Conservation (phyloP, 371 early-diverging fungal species). For the Syncephalastrum racemosum region DNA sequence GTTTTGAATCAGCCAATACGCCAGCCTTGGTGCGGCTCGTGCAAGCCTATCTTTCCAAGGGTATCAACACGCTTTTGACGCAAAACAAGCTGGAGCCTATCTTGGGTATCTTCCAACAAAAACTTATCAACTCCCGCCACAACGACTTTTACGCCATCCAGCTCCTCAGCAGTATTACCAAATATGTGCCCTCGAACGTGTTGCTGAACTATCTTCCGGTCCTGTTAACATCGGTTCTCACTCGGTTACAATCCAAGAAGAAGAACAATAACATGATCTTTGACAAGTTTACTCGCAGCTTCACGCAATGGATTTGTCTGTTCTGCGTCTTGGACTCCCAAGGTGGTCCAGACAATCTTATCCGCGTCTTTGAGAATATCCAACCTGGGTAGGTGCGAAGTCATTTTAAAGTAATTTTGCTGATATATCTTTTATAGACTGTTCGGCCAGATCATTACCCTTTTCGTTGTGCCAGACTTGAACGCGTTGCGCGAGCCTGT, state of each 20-base stretch:
- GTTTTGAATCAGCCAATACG: slow-evolving; percentile 68
- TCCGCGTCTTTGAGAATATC: slow-evolving; percentile 74
- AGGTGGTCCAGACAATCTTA: slow-evolving; percentile 63
- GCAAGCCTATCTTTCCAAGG: slow-evolving; percentile 80
- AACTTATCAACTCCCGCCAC: slow-evolving; percentile 80
- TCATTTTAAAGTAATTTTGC: neutral
- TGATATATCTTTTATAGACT: slow-evolving; percentile 36
- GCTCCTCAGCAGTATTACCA: slow-evolving; percentile 71
- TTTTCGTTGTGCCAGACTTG: slow-evolving; percentile 72
- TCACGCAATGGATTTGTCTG: slow-evolving; percentile 75
- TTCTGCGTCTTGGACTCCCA: slow-evolving; percentile 66
- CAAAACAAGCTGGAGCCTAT: slow-evolving; percentile 76
- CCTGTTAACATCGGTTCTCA: slow-evolving; percentile 75
- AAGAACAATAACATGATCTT: slow-evolving; percentile 27
- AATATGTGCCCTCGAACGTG: slow-evolving; percentile 64
- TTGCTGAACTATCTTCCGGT: slow-evolving; percentile 63
- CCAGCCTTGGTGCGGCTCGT: slow-evolving; percentile 91
- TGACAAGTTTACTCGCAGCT: slow-evolving; percentile 70
- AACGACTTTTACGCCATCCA: slow-evolving; percentile 88
- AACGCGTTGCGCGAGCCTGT: slow-evolving; percentile 59
- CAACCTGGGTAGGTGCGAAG: slow-evolving; percentile 61
- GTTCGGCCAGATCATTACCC: slow-evolving; percentile 69
- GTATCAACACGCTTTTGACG: slow-evolving; percentile 61
- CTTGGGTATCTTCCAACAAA: slow-evolving; percentile 91
- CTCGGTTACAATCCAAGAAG: slow-evolving; percentile 78